These are phyloP conservation scores for Beauveria sp. DNA, from an alignment of 2,329 filamentous ascomycete genomes.

Conservation along the genomic window DNA sequence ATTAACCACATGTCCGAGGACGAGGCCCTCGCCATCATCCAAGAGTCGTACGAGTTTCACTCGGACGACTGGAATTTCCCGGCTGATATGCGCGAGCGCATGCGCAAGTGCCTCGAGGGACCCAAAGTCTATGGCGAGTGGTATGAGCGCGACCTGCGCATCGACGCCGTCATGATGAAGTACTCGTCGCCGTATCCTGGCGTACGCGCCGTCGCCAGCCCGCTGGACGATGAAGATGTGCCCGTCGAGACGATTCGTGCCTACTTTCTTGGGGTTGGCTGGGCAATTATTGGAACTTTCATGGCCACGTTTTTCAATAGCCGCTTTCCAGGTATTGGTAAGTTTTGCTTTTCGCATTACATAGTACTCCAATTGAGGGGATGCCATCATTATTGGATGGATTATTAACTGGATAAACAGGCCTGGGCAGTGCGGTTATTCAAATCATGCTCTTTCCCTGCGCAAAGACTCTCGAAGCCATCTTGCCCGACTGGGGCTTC, in stretches of 20 bases:
- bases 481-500: slow-evolving; percentile 38
- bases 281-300: slow-evolving; percentile 32
- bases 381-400: not conserved
- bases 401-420: slow-evolving; percentile 10
- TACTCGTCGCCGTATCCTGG: slow-evolving; percentile 36
- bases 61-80: slow-evolving; percentile 39
- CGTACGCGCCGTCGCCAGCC: slow-evolving; percentile 32
- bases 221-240: slow-evolving; percentile 26
- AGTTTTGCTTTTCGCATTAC: slow-evolving; percentile 6
- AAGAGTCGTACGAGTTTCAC: slow-evolving; percentile 31
- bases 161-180: slow-evolving; percentile 32
- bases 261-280: slow-evolving; percentile 33
- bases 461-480: slow-evolving; percentile 34
- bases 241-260: slow-evolving; percentile 35
- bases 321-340: slow-evolving; percentile 30
- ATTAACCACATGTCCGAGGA: slow-evolving; percentile 36
- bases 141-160: slow-evolving; percentile 33
- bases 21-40: slow-evolving; percentile 32
- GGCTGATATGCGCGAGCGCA: slow-evolving; percentile 33
- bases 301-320: slow-evolving; percentile 35
- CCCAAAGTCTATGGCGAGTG: slow-evolving; percentile 32
- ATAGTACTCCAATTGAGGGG: not conserved
- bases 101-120: slow-evolving; percentile 30
- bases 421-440: slow-evolving; percentile 28
- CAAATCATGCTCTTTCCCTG: slow-evolving; percentile 41